Conservation (phyloP, 352 stramenopile genomes). For the Pythium apleroticum region DNA sequence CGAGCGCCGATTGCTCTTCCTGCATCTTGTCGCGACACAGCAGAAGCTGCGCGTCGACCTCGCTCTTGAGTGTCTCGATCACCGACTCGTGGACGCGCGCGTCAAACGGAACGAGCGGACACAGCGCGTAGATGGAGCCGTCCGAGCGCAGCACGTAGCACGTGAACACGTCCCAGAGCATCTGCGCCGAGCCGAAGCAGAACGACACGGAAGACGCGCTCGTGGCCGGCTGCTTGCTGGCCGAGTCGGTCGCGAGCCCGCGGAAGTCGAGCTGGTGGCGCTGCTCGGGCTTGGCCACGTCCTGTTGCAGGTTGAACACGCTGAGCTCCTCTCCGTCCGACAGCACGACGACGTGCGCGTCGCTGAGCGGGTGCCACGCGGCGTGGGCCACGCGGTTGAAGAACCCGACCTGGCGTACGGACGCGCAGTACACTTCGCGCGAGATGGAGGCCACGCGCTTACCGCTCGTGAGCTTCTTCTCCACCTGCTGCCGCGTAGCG, state of each 20-base stretch:
- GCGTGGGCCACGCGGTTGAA: conserved; percentile 56
- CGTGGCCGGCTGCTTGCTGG: conserved; percentile 16
- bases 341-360: conserved; percentile 69
- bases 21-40: conserved; percentile 50
- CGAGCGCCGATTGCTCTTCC: conserved; percentile 15
- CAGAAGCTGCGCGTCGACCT: conserved; percentile 61
- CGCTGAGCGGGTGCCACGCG: conserved; percentile 72
- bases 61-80: conserved; percentile 48
- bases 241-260: conserved; percentile 22
- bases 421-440: conserved; percentile 47
- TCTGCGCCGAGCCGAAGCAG: conserved; percentile 53
- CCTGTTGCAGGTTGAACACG: conserved; percentile 63
- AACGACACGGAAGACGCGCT: conserved; percentile 46
- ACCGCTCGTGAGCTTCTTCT: conserved; percentile 26
- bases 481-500: conserved; percentile 27
- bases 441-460: conserved; percentile 47
- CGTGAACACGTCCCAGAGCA: conserved; percentile 73
- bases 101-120: conserved; percentile 67
- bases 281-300: conserved; percentile 74
- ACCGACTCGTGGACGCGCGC: conserved; percentile 43
- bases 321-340: conserved; percentile 75
- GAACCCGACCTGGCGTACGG: conserved; percentile 55
- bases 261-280: conserved; percentile 58
- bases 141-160: conserved; percentile 74
- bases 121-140: conserved; percentile 67